phyloP scores from a whole-genome alignment of 495 filamentous ascomycete genomes.

The Lasiosphaeris hirsuta region DNA sequence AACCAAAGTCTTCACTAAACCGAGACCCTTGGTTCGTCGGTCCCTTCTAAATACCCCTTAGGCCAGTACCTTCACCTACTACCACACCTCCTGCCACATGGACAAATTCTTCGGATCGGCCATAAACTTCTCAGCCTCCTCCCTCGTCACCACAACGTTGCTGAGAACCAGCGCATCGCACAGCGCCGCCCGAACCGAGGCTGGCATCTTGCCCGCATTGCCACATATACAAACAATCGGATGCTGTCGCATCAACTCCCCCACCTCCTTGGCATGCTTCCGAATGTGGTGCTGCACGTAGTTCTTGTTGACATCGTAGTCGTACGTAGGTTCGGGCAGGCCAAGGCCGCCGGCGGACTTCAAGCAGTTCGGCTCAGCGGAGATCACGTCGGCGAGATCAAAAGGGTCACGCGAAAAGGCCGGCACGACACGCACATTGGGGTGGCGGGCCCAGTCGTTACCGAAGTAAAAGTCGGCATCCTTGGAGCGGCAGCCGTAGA shows the following conservation, averaged over 20 bases:
- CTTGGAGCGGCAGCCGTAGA: slow-evolving; percentile 78
- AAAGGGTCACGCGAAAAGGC: slow-evolving; percentile 71
- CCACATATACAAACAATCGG: slow-evolving; percentile 70
- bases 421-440: slow-evolving; percentile 55
- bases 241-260: slow-evolving; percentile 45
- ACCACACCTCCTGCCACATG: slow-evolving; percentile 51
- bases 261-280: slow-evolving; percentile 55
- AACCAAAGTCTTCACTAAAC: background rate
- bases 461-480: slow-evolving; percentile 75
- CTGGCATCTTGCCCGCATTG: slow-evolving; percentile 80
- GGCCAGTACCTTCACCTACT: background rate
- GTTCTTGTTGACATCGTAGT: slow-evolving; percentile 53
- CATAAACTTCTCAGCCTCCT: slow-evolving; percentile 32
- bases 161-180: slow-evolving; percentile 58
- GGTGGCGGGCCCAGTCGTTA: slow-evolving; percentile 62
- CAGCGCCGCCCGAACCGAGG: slow-evolving; percentile 78
- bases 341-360: background rate
- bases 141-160: slow-evolving; percentile 21
- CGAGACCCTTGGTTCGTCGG: background rate
- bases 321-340: background rate
- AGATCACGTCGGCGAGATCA: slow-evolving; percentile 29
- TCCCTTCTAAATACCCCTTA: background rate
- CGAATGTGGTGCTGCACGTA: slow-evolving; percentile 89
- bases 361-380: too few relatives aligned
- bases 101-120: slow-evolving; percentile 15